Evolutionary conservation across 352 stramenopile species (phyloP).

Genomic region (Phytophthora meadii): DNA sequence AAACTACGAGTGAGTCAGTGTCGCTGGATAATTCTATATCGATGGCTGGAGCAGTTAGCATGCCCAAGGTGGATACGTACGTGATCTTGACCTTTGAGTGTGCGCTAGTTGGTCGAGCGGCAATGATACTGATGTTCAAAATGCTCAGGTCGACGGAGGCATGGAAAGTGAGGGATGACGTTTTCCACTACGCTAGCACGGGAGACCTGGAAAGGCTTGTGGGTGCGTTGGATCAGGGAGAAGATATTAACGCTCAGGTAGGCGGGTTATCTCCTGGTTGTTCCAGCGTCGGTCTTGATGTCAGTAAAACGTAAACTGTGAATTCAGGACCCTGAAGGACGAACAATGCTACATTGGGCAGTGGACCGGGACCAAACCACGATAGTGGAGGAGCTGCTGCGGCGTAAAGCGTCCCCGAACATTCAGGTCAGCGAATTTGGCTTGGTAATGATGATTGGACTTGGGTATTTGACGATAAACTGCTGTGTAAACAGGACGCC

Average conservation of each 20-base stretch:
- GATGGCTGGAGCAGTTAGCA: constrained; percentile 69
- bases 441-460: not conserved
- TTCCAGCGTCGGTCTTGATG: not conserved
- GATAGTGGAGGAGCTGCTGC: constrained; percentile 60
- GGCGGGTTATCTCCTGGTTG: not conserved
- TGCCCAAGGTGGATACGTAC: constrained; percentile 76
- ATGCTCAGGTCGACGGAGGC: constrained; percentile 68
- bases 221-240: constrained; percentile 43
- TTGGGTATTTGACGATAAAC: constrained; percentile 12
- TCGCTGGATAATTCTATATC: constrained; percentile 45
- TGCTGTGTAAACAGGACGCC: constrained; percentile 45
- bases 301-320: not conserved
- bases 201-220: constrained; percentile 65
- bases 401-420: constrained; percentile 62
- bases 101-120: no score
- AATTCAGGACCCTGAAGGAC: constrained; percentile 68
- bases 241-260: constrained; percentile 59
- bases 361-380: constrained; percentile 70
- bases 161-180: constrained; percentile 76
- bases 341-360: constrained; percentile 86
- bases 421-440: constrained; percentile 44
- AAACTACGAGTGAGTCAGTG: constrained; percentile 36
- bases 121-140: not conserved
- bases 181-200: constrained; percentile 79
- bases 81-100: constrained; percentile 8